phyloP scores from a whole-genome alignment of 2,329 filamentous ascomycete species.

The Sphaerulina vaccinii region DNA sequence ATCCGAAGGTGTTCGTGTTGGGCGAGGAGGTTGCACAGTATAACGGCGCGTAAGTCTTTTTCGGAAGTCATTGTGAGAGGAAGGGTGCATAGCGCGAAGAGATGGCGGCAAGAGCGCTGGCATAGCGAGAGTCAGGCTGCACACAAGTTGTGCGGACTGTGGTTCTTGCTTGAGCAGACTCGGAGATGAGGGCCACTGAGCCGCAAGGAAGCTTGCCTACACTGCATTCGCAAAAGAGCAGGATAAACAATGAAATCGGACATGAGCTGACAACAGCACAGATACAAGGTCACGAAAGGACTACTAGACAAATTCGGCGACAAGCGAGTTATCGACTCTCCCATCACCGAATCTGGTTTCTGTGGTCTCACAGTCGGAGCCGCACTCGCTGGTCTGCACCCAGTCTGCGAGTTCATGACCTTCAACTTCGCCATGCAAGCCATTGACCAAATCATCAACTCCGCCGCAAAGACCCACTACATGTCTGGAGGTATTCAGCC shows the following conservation, averaged over 20 bases:
- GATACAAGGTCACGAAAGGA: conserved; percentile 98
- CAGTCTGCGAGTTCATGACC: conserved; percentile 99
- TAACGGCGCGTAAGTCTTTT: conserved; percentile 75
- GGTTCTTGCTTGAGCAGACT: too few species aligned
- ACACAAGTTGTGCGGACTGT: too few species aligned
- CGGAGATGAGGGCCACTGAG: too few species aligned
- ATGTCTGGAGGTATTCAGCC: conserved; percentile 99
- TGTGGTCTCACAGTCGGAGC: conserved; percentile 89
- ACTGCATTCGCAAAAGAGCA: too few species aligned
- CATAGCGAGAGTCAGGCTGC: too few species aligned
- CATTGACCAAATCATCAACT: conserved; percentile 99
- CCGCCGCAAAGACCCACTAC: conserved; percentile 97
- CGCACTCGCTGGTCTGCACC: conserved; percentile 89
- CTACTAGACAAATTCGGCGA: conserved; percentile 95
- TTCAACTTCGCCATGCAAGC: conserved; percentile 99
- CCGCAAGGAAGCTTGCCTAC: too few species aligned
- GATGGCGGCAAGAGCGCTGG: not conserved
- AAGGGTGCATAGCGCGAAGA: not conserved
- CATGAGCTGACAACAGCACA: conserved; percentile 45
- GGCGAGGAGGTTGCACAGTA: conserved; percentile 99
- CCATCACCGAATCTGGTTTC: conserved; percentile 98
- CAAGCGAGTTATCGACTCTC: conserved; percentile 95
- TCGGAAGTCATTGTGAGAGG: not conserved
- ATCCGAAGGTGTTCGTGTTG: conserved; percentile 91
- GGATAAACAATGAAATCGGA: not conserved